Base-by-base conservation (phyloP, 2,329 filamentous ascomycete genomes). In the Triangularia setosa region DNA sequence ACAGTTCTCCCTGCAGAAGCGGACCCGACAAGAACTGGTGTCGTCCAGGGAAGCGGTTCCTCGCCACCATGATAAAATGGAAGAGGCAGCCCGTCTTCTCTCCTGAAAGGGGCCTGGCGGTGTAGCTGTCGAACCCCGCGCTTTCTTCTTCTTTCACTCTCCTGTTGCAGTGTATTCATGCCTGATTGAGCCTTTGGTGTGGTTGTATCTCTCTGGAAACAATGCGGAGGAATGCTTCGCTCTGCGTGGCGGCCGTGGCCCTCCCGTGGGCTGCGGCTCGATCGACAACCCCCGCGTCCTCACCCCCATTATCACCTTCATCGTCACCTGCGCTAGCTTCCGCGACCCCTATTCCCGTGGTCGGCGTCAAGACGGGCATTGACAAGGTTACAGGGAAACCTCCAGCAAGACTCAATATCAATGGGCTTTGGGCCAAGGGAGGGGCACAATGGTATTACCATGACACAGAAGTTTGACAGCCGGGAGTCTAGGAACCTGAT, bases 371-470 rank as follows among this genome's bases (percentile, higher is more conserved):
- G 18, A 72, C 72, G 1, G 76, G 77, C 11, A 73, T 81, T 62
- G 72, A 78, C 65, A 54, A 64, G 14, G 58, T 59, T 21, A 79
- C 78, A 14, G 77, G 78, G 2, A 74, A 77, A 58, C 75, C 78
- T 25, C 83, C 83, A 6, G 63, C 74, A 52, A 78, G 83, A 60
- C 73, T 74, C 64, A 80, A 82, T 65, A 81, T 86, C 66, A 81
- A 83, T 67, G 75, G 77, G 4, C 70, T 86, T 8, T 76, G 79
- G 56, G 65, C 73, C 18, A 69, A 74, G 53, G 76, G 75, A 33
- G 80, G 80, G 1, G 75, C 79, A 7, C 73, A 79, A 68, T 83
- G 81, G 81, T 83, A 72, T 69, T 73, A 44, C 18, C 33, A 52
- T 64, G 55, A 53, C 63, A 53, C 63, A 60, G n/a, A 59, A 58